Percentiles rank a stretch among this genome's conserved stretches.
phyloP scores from a whole-genome alignment of 2,329 filamentous ascomycete species.

The Pseudocercospora fijiensis region DNA sequence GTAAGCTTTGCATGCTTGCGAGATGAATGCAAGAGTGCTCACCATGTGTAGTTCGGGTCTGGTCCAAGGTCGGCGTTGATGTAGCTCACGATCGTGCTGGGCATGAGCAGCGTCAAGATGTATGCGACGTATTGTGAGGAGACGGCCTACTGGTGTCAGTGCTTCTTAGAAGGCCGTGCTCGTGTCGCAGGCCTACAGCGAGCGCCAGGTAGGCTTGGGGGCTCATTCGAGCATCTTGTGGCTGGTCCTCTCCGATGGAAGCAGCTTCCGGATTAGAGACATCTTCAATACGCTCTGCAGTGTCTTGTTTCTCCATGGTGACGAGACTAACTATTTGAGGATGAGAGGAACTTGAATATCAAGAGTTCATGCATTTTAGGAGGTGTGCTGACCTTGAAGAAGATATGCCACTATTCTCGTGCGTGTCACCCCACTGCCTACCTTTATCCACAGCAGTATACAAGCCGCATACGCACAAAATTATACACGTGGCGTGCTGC shows the following conservation, averaged over 20 bases:
- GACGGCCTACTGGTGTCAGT: background rate
- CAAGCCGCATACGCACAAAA: background rate
- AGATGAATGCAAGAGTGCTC: background rate
- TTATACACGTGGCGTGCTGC: background rate
- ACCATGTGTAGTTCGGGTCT: slow-evolving; percentile 22
- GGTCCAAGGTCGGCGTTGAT: slow-evolving; percentile 20
- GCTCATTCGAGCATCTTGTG: slow-evolving; percentile 1
- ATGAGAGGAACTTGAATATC: background rate
- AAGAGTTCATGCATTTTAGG: background rate
- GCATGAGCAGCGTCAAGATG: slow-evolving; percentile 19
- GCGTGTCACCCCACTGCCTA: background rate
- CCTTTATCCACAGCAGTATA: slow-evolving; percentile 9
- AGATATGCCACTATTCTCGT: background rate
- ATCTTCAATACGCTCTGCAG: background rate
- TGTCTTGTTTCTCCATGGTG: background rate
- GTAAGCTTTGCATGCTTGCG: background rate
- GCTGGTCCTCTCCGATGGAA: background rate
- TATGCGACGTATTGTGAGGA: slow-evolving; percentile 2
- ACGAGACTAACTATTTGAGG: background rate
- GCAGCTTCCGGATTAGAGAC: background rate
- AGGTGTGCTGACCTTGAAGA: background rate
- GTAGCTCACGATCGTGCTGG: slow-evolving; percentile 19
- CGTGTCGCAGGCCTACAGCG: background rate
- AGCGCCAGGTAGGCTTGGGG: slow-evolving; percentile 12
- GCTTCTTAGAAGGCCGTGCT: background rate